Evolutionary conservation across 73 alveolate genomes (phyloP).

Genomic region (Uronychia setigera): DNA sequence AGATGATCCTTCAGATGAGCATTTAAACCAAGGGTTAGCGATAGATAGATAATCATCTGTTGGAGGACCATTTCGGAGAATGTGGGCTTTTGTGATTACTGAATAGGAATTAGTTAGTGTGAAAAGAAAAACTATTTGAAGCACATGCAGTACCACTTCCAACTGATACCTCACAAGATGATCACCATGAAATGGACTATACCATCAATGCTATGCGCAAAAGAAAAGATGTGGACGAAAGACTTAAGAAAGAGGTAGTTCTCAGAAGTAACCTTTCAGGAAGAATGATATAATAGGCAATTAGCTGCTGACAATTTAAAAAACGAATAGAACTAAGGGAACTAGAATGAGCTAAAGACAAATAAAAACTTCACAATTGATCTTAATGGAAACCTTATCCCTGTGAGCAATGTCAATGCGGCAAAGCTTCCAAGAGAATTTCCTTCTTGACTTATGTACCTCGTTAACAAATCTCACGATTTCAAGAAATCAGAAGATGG

Average conservation of each 20-base stretch:
- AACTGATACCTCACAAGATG: neutral
- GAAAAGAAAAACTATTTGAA: neutral
- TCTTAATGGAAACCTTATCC: neutral
- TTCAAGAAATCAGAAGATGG: no score
- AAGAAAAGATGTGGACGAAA: neutral
- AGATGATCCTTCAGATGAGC: neutral
- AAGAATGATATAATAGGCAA: neutral
- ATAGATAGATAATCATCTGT: neutral
- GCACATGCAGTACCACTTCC: neutral
- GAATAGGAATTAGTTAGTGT: neutral
- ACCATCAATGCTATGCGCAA: neutral
- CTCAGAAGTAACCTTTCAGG: neutral
- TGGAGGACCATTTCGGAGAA: neutral
- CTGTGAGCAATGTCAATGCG: neutral
- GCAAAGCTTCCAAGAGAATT: neutral
- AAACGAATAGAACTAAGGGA: neutral
- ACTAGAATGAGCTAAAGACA: neutral
- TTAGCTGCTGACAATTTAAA: neutral
- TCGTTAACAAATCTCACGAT: neutral
- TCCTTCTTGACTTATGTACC: neutral
- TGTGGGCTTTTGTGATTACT: neutral
- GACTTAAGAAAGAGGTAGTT: neutral
- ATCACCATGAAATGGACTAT: neutral
- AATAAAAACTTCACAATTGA: neutral
- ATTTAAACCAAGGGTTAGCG: neutral